phyloP scores from a whole-genome alignment of 2,329 filamentous ascomycete species.

The Pseudocercospora musae region DNA sequence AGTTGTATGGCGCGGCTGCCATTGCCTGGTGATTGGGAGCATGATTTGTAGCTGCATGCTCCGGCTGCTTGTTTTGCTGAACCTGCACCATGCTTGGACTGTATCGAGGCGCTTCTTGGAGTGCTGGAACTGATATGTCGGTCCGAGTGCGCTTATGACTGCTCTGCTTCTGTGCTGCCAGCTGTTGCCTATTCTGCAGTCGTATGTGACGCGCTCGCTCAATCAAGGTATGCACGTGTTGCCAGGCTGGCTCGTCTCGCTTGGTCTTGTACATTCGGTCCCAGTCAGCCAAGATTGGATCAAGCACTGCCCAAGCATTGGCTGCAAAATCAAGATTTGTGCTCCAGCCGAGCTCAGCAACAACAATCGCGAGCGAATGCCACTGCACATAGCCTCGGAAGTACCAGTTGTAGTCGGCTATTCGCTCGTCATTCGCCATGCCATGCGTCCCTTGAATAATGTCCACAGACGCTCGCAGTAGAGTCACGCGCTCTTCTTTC shows the following conservation, averaged over 20 bases:
- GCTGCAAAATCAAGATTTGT: constrained; percentile 22
- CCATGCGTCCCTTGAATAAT: constrained; percentile 26
- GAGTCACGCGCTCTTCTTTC: constrained; percentile 17
- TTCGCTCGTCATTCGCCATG: constrained; percentile 18
- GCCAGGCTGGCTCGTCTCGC: constrained; percentile 28
- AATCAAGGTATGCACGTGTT: constrained; percentile 30
- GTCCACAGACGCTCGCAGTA: constrained; percentile 26
- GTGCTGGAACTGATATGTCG: neutral
- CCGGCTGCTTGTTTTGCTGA: neutral
- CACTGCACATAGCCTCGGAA: constrained; percentile 30
- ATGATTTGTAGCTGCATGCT: neutral
- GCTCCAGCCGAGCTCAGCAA: constrained; percentile 28
- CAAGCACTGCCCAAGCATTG: constrained; percentile 30
- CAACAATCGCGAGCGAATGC: constrained; percentile 30
- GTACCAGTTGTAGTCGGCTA: constrained; percentile 27
- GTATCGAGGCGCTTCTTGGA: constrained; percentile 6
- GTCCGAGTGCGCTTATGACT: constrained; percentile 5
- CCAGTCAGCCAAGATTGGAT: constrained; percentile 27
- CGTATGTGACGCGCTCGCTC: constrained; percentile 23
- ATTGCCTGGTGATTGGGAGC: neutral
- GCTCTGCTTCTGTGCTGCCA: neutral
- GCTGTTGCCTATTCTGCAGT: neutral
- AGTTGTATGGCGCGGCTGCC: neutral
- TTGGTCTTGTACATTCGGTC: constrained; percentile 25
- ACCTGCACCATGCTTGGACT: neutral